A percentile compares a stretch with the other conserved stretches of the same genome.
These are phyloP conservation scores for Chrysanthemum lavandulifolium DNA, from an alignment of 129 eudicot genomes.

Conservation along the genomic window DNA sequence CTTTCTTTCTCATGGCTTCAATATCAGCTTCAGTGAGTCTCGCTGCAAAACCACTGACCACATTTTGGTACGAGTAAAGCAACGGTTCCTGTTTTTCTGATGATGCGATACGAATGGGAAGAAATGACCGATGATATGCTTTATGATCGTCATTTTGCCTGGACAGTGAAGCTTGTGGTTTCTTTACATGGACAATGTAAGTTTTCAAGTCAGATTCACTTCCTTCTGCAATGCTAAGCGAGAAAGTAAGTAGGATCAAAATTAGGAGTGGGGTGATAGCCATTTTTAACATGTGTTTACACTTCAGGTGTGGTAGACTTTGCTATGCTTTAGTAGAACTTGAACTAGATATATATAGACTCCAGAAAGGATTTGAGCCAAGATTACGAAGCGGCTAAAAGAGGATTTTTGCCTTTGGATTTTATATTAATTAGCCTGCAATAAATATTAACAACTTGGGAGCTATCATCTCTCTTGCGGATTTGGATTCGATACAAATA, in stretches of 20 bases:
- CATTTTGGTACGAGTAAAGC: slow-evolving; percentile 35
- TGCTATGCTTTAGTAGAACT: background rate
- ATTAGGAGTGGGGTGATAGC: background rate
- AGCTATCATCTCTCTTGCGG: too few relatives aligned
- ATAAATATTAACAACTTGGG: too few relatives aligned
- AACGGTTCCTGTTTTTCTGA: background rate
- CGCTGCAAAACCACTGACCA: slow-evolving; percentile 37
- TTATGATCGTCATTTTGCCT: background rate
- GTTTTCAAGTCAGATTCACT: background rate
- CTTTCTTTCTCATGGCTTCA: slow-evolving; percentile 26
- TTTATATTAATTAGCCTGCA: too few relatives aligned
- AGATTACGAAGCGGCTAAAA: background rate
- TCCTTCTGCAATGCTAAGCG: background rate
- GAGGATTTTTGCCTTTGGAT: too few relatives aligned
- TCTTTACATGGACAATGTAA: background rate
- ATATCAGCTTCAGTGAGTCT: slow-evolving; percentile 27
- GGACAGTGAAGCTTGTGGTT: background rate
- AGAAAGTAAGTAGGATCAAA: background rate
- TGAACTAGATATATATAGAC: background rate
- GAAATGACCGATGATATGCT: slow-evolving; percentile 1
- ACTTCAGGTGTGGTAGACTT: background rate
- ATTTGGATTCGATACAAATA: too few relatives aligned
- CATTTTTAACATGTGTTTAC: background rate
- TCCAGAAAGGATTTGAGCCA: slow-evolving; percentile 15
- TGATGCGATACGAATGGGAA: slow-evolving; percentile 5